Base-by-base conservation (phyloP, 116 monocot genomes). In the Dioscorea cayenensis region DNA sequence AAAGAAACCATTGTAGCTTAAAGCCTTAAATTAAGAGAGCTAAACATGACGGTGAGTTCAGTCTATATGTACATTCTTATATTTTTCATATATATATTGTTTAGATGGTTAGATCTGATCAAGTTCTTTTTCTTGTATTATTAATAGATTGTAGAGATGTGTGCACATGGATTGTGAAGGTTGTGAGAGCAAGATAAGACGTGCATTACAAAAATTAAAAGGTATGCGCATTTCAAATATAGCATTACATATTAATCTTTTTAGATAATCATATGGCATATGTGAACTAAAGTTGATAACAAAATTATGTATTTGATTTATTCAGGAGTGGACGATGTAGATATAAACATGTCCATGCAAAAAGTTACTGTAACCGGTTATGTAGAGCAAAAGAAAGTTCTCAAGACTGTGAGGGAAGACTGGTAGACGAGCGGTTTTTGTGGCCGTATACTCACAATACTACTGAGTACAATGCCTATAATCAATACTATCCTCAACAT, bases 321-420 rank as follows among this genome's bases (percentile, higher is more conserved):
- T 55, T 55, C 2, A 55, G 87, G 94, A 11, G 87, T 91, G 66
- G 78, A 94, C 36, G 23, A 69, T 18, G 82, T 94, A 51, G 88
- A 88, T 6, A 75, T 94, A 23, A 91, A 95, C 79, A 84, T 85
- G 81, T 74, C 21, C 27, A 78, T 21, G 35, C 89, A 89, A 71
- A 95, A 88, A 74, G 95, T 95, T 64, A 91, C 84, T 17, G 95
- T 95, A 3, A 79, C 73, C 1, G 91, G 91, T 4, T 95, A 74
- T 64, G 82, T 75, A 20, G 84, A 84, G 49, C 84, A 89, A 71
- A 86, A 86, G 80, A 91, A 89, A 77, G 84, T 89, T 17, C 86
- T 95, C 62, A 74, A 79, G 59, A 65, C 82, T 4, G 83, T 77
- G 62, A 80, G 87, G n/a, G 66, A 84, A 79, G 51, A 85, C 87